Evolutionary conservation across 306 rosid genomes (phyloP), one percentile per base, ranked within the genome.

Genomic region (Canavalia ensiformis): DNA sequence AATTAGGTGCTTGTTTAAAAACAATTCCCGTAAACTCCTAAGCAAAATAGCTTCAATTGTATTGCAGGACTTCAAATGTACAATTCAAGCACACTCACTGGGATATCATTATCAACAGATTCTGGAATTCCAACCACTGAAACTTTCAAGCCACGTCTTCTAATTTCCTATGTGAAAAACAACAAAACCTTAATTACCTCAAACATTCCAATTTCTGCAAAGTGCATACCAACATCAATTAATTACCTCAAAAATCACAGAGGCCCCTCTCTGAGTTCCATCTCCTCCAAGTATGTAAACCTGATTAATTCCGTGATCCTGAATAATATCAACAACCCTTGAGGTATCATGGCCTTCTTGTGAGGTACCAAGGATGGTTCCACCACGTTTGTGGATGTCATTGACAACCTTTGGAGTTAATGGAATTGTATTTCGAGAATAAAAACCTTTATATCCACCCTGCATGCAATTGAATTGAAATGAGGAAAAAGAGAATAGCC

Each of bases 391-490:
- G 86, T 95, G 99, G 64, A 95, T 95, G 78, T 91, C 95, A 75
- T 93, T 89, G 45, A 95, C 99, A 37, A 69, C 68, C 89, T 90
- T 95, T 4, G 99, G 97, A 52, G 95, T 91, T 67, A 95, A 72
- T 64, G 87, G 74, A 84, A 88, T 70, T 9, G 90, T 93, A 69
- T 95, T 95, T 52, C 84, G 73, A 30, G 97, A 85, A 78, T 91
- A 95, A 73, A 95, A 95, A 11, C 99, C 99, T 68, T 86, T 89
- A 75, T 91, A 95, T 33, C 99, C 97, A 54, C 97, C 99, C 99
- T 95, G 75, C 74, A 90, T 12, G 60, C 33, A 76, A 69, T 41
- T 34, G 33, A 65, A 39, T 42, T 28, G 70, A 37, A 6, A 7
- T 42, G 41, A 55, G 4, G 37, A 56, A 28, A 25, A 68, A 9